phyloP scores from a whole-genome alignment of 345 rosid species.

The Salix arbutifolia region DNA sequence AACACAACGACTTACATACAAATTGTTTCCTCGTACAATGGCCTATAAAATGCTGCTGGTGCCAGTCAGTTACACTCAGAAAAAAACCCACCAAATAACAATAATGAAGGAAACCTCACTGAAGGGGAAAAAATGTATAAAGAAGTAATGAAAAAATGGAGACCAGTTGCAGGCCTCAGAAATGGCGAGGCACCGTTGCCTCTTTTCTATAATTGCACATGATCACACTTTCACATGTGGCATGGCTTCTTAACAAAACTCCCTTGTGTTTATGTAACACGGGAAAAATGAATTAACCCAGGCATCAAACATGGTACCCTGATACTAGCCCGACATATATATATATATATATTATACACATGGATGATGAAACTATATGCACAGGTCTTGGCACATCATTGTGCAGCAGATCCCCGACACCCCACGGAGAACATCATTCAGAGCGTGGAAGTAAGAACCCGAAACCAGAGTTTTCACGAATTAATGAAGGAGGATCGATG shows the following conservation, averaged over 20 bases:
- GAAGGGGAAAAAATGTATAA: neutral
- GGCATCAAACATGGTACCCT: constrained; percentile 26
- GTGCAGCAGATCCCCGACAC: neutral
- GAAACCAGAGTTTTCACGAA: constrained; percentile 91
- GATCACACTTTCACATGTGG: constrained; percentile 31
- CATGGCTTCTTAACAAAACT: constrained; percentile 35
- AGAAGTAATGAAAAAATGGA: neutral
- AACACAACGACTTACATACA: constrained; percentile 7
- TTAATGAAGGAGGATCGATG: constrained; percentile 74
- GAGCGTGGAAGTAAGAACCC: constrained; percentile 82
- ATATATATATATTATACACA: constrained; percentile 32
- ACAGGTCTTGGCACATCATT: constrained; percentile 11
- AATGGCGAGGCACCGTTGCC: constrained; percentile 22
- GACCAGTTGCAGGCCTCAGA: constrained; percentile 20
- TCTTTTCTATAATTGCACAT: constrained; percentile 22
- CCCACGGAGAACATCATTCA: constrained; percentile 40
- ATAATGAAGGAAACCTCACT: neutral
- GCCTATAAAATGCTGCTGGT: constrained; percentile 33
- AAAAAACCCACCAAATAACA: constrained; percentile 15
- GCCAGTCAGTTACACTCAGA: constrained; percentile 14
- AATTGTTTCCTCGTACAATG: constrained; percentile 16
- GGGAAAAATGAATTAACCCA: constrained; percentile 36
- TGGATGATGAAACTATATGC: constrained; percentile 26
- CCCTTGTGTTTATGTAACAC: constrained; percentile 42
- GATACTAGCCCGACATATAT: neutral